Base-by-base conservation (phyloP, 208 protist species). In the Leishmania lainsoni region DNA sequence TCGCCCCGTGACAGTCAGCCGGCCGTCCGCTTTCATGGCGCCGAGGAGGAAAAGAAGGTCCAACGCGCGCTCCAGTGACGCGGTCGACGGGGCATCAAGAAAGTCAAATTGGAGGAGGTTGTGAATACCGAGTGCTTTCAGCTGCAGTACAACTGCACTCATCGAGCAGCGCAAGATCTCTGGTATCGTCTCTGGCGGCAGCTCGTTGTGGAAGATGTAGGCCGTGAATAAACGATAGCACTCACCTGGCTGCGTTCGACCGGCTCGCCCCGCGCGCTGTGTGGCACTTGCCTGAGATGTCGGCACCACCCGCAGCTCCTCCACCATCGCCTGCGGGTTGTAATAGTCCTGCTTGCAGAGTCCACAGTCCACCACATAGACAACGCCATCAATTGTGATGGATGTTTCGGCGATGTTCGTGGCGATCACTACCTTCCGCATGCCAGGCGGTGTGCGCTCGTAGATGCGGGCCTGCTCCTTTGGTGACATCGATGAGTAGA, bases 321-420 rank as follows among this genome's bases (percentile, higher is more conserved):
- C 98, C 87, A 99, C 98, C 83, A 98, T 98, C 20, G 98, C 95
- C 79, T 95, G 93, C 12, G 99, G 88, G 90, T 99, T 99, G 93
- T 99, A 99, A 63, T 87, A 95, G 83, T 99, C 98, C 90, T 99
- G 98, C 94, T 99, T 99, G 83, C 94, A 98, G 52, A 99, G 96
- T 9, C 98, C 99, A 61, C 98, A 99, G 85, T 99, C 99, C 45
- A 99, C 95, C 58, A 99, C 99, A 89, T 99, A 99, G 45, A 98
- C 97, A 51, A 99, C 98, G 73, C 99, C 99, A 88, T 99, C 99
- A 79, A 99, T 99, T 1, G 99, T 99, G 75, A 99, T 96, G 52
- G 98, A 99, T 4, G 99, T 99, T 80, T 99, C 99, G 52, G 99
- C 99, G 87, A 99, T 99, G 89, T 99, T 99, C 39, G 99, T 99